A percentile compares a stretch with the other conserved stretches of the same genome.
These are phyloP conservation scores for Xylaria sp. DNA, from an alignment of 2,329 filamentous ascomycete species.

Conservation along the genomic window DNA sequence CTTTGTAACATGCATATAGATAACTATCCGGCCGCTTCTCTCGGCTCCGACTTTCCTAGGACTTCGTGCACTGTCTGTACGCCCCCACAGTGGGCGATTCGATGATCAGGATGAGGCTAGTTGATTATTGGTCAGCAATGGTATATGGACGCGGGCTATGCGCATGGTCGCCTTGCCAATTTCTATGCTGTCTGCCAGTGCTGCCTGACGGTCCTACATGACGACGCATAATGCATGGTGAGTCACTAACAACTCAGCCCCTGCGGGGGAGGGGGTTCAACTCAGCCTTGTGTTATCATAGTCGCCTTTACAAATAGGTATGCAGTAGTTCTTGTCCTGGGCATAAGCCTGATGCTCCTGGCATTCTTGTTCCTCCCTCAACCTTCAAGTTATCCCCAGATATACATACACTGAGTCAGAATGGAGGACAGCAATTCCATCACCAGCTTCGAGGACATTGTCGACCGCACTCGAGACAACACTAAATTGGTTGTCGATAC, in stretches of 20 bases:
- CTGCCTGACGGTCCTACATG: constrained; percentile 21
- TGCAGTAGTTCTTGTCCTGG: not conserved
- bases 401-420: constrained; percentile 2
- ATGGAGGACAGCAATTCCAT: constrained; percentile 47
- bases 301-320: not conserved
- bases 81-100: not conserved
- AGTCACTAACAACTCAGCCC: constrained; percentile 5
- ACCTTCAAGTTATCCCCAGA: not conserved
- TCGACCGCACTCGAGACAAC: constrained; percentile 1
- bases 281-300: constrained; percentile 10
- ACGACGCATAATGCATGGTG: constrained; percentile 6
- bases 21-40: not conserved
- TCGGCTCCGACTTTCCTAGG: constrained; percentile 17
- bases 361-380: not conserved
- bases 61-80: constrained; percentile 2
- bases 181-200: constrained; percentile 2
- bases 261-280: constrained; percentile 6
- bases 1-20: not conserved
- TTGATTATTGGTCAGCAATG: constrained; percentile 18
- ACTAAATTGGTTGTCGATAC: not conserved
- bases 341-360: not conserved
- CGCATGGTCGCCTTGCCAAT: constrained; percentile 7
- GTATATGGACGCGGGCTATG: not conserved
- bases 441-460: constrained; percentile 51
- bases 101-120: not conserved